A percentile compares a stretch with the other conserved stretches of the same genome.
Conservation (phyloP, 257 asterid genomes). For the Jacaranda copaia region DNA sequence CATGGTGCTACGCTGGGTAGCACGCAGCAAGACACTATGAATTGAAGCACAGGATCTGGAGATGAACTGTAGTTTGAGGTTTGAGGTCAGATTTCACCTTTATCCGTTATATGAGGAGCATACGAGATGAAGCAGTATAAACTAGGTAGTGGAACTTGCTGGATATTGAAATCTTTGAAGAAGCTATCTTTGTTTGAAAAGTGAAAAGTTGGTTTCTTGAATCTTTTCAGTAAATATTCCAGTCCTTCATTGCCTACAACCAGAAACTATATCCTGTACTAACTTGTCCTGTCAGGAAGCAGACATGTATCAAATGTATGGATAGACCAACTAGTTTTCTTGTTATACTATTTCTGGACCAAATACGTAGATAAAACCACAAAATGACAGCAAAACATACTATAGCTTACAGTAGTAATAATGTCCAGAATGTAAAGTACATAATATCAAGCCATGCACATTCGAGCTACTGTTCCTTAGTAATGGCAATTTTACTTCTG, state of each 20-base stretch:
- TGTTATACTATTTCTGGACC: too few species aligned
- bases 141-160: conserved; percentile 19
- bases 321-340: too few species aligned
- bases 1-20: conserved; percentile 77
- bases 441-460: background rate
- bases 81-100: conserved; percentile 19
- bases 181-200: conserved; percentile 12
- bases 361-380: too few species aligned
- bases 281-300: background rate
- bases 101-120: conserved; percentile 19
- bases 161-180: conserved; percentile 25
- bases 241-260: background rate
- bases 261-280: background rate
- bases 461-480: too few species aligned
- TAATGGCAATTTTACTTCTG: too few species aligned
- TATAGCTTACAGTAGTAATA: background rate
- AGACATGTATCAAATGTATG: too few species aligned
- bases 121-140: background rate
- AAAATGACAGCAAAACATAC: background rate
- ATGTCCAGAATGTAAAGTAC: background rate
- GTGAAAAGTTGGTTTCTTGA: background rate
- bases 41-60: conserved; percentile 23
- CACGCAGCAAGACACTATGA: conserved; percentile 38
- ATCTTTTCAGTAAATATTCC: background rate
- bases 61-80: conserved; percentile 1